phyloP scores from a whole-genome alignment of 2,329 filamentous ascomycete species.

The Aspergillus texensis region DNA sequence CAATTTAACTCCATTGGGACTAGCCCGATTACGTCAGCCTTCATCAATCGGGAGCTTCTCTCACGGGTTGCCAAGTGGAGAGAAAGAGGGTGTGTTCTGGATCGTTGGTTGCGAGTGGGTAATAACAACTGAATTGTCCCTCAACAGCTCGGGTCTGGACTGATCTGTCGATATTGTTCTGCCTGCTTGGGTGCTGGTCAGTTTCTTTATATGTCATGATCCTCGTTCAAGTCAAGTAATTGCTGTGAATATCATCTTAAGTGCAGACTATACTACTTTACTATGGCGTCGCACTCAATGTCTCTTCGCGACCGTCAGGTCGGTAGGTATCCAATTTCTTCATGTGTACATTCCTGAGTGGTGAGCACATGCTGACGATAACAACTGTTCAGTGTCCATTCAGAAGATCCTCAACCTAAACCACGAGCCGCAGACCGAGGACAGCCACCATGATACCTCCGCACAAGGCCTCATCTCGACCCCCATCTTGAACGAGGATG shows the following conservation, averaged over 20 bases:
- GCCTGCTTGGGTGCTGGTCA: background rate
- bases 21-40: slow-evolving; percentile 30
- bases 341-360: background rate
- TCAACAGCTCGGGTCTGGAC: background rate
- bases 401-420: slow-evolving; percentile 97
- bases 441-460: slow-evolving; percentile 64
- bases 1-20: background rate
- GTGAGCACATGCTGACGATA: background rate
- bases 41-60: slow-evolving; percentile 22
- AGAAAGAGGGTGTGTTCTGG: slow-evolving; percentile 10
- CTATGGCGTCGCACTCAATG: slow-evolving; percentile 59
- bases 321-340: slow-evolving; percentile 51
- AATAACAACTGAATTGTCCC: slow-evolving; percentile 4
- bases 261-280: slow-evolving; percentile 24
- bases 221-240: slow-evolving; percentile 13
- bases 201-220: slow-evolving; percentile 25
- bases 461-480: slow-evolving; percentile 66
- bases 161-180: slow-evolving; percentile 1
- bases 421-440: slow-evolving; percentile 61
- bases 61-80: slow-evolving; percentile 34
- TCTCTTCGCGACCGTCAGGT: slow-evolving; percentile 73
- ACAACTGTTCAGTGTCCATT: slow-evolving; percentile 70
- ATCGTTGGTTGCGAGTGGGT: background rate
- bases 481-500: slow-evolving; percentile 82
- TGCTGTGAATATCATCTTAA: slow-evolving; percentile 19